These are phyloP conservation scores for Hypoxylon perforatum DNA, from an alignment of 495 filamentous ascomycete species.

Conservation along the genomic window DNA sequence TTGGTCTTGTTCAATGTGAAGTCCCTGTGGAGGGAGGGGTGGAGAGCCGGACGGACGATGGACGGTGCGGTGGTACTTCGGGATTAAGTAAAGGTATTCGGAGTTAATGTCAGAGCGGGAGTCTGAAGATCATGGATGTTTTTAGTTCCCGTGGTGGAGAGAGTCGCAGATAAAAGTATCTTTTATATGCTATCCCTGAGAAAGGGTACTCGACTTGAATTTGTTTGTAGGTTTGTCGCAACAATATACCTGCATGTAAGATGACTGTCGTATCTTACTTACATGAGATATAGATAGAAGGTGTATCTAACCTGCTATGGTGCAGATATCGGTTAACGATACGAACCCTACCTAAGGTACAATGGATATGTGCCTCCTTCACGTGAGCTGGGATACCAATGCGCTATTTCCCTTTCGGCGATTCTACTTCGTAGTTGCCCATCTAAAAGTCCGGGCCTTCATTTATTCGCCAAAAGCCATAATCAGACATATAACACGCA, in stretches of 20 bases:
- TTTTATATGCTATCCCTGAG: too few relatives aligned
- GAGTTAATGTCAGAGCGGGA: conserved; percentile 25
- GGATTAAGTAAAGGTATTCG: conserved; percentile 19
- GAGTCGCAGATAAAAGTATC: too few relatives aligned
- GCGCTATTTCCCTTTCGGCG: background rate
- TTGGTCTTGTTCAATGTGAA: conserved; percentile 6
- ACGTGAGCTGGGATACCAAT: background rate
- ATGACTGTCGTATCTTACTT: background rate
- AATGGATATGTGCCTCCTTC: too few relatives aligned
- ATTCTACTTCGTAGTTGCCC: background rate
- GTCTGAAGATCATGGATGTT: too few relatives aligned
- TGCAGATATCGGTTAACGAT: too few relatives aligned
- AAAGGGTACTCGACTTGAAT: too few relatives aligned
- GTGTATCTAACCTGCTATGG: too few relatives aligned
- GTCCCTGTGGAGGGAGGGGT: conserved; percentile 2
- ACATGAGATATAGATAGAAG: background rate
- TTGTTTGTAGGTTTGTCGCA: too few relatives aligned
- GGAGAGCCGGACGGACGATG: conserved; percentile 6
- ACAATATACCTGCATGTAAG: too few relatives aligned
- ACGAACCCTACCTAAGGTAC: too few relatives aligned
- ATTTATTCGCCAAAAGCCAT: background rate
- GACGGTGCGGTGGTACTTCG: background rate
- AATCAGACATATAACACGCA: too few relatives aligned
- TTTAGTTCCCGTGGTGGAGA: too few relatives aligned
- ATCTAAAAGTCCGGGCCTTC: background rate